phyloP scores from a whole-genome alignment of 176 grass and related monocot genomes.

The Paspalum vaginatum region DNA sequence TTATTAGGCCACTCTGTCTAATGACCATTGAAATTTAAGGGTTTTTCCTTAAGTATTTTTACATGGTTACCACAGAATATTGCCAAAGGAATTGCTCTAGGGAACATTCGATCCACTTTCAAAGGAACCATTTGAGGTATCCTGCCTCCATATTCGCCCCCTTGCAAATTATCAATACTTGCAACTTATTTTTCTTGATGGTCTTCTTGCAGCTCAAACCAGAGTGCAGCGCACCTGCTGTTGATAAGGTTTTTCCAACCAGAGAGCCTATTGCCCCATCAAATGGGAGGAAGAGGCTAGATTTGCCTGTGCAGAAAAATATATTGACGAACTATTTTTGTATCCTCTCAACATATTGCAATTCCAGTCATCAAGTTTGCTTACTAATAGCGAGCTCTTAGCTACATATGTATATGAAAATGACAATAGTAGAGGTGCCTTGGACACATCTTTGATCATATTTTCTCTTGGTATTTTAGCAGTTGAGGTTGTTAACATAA shows the following conservation, averaged over 20 bases:
- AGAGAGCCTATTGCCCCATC: slow-evolving; percentile 52
- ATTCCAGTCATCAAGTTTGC: slow-evolving; percentile 38
- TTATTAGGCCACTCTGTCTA: slow-evolving; percentile 6
- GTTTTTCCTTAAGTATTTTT: slow-evolving; percentile 74
- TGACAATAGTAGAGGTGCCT: neutral
- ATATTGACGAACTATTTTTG: slow-evolving; percentile 97
- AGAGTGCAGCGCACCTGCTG: slow-evolving; percentile 34
- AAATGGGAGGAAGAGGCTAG: slow-evolving; percentile 67
- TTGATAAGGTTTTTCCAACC: slow-evolving; percentile 38
- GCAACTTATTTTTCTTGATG: slow-evolving; percentile 13
- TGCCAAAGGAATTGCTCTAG: slow-evolving; percentile 84
- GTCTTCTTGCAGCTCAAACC: slow-evolving; percentile 58
- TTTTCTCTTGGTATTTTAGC: slow-evolving; percentile 4
- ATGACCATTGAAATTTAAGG: neutral
- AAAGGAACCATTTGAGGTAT: slow-evolving; percentile 80
- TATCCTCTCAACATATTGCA: slow-evolving; percentile 66
- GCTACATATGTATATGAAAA: slow-evolving; percentile 4
- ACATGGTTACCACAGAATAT: slow-evolving; percentile 88
- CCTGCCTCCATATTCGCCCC: neutral
- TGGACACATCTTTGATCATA: slow-evolving; percentile 22
- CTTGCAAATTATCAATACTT: slow-evolving; percentile 6
- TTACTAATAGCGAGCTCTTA: slow-evolving; percentile 25
- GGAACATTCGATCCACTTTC: slow-evolving; percentile 85
- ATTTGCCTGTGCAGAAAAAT: slow-evolving; percentile 92
- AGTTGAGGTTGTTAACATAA: neutral